Percentiles rank a stretch among this genome's conserved stretches.
phyloP scores from a whole-genome alignment of 2,329 filamentous ascomycete species.

The Penicillium sp. region DNA sequence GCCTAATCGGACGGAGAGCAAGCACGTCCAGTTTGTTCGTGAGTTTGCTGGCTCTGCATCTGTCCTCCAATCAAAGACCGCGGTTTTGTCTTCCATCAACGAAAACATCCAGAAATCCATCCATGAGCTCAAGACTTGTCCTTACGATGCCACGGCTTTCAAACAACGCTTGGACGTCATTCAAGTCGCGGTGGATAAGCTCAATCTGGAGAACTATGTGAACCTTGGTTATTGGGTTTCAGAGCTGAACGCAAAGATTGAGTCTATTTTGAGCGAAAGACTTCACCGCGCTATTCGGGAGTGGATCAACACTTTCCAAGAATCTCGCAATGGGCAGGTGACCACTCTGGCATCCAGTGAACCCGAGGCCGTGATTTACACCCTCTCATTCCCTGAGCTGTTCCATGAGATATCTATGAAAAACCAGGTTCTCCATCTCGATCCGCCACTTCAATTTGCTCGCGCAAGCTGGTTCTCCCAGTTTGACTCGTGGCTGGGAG shows the following conservation, averaged over 20 bases:
- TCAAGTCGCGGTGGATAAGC: slow-evolving; percentile 89
- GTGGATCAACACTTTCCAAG: slow-evolving; percentile 86
- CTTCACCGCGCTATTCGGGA: slow-evolving; percentile 80
- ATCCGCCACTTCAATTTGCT: slow-evolving; percentile 88
- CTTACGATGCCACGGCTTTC: slow-evolving; percentile 80
- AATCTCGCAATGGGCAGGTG: slow-evolving; percentile 45
- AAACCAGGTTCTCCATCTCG: slow-evolving; percentile 95
- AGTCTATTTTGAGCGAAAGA: slow-evolving; percentile 75
- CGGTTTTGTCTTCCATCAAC: slow-evolving; percentile 76
- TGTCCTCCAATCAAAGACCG: slow-evolving; percentile 83
- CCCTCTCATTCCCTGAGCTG: slow-evolving; percentile 55
- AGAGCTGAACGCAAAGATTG: slow-evolving; percentile 82
- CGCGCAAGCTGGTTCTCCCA: slow-evolving; percentile 92
- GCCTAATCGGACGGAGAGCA: slow-evolving; percentile 72
- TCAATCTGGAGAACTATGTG: slow-evolving; percentile 94
- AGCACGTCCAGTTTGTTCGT: slow-evolving; percentile 94
- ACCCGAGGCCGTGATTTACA: slow-evolving; percentile 37
- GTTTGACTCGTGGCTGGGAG: slow-evolving; percentile 88
- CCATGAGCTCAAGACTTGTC: slow-evolving; percentile 79
- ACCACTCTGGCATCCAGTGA: slow-evolving; percentile 33
- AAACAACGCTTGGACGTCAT: slow-evolving; percentile 79
- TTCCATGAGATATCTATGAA: slow-evolving; percentile 96
- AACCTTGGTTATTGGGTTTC: slow-evolving; percentile 91
- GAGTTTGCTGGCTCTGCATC: slow-evolving; percentile 89
- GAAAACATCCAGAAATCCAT: slow-evolving; percentile 80